Percentiles rank a stretch among this genome's conserved stretches.
Conservation (phyloP, 2,329 filamentous ascomycete genomes). For the Fusarium sp. region DNA sequence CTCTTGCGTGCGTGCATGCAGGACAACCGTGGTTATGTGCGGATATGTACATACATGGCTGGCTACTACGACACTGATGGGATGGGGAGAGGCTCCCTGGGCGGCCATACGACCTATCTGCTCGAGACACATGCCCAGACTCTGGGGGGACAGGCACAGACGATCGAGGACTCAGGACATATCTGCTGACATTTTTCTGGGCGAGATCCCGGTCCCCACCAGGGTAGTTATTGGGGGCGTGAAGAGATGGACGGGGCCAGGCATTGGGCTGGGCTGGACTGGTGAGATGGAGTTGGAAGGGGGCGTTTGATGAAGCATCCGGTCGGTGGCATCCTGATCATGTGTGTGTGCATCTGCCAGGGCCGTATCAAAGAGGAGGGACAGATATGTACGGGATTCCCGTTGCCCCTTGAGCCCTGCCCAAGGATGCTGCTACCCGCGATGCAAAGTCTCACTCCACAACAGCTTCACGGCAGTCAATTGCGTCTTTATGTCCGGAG, state of each 20-base stretch:
- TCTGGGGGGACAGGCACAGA: conserved; percentile 11
- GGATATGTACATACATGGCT: conserved; percentile 34
- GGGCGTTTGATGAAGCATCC: conserved; percentile 28
- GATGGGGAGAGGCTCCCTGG: conserved; percentile 22
- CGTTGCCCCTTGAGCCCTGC: conserved; percentile 18
- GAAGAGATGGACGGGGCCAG: background rate
- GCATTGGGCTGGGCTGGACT: background rate
- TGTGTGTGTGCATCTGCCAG: conserved; percentile 17
- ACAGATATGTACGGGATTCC: conserved; percentile 10
- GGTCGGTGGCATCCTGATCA: conserved; percentile 26
- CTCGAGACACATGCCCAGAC: conserved; percentile 17
- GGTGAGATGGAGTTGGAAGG: conserved; percentile 6
- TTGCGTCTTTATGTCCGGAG: conserved; percentile 25
- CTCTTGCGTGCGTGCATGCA: conserved; percentile 41
- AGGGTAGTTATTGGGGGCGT: background rate
- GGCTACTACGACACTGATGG: conserved; percentile 23
- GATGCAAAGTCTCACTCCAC: conserved; percentile 34
- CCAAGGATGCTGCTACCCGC: conserved; percentile 28
- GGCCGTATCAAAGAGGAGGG: conserved; percentile 10
- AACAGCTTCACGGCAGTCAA: conserved; percentile 29
- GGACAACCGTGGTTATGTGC: conserved; percentile 38
- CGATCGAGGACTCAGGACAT: conserved; percentile 4
- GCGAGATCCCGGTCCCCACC: conserved; percentile 3
- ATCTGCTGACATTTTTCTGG: conserved; percentile 26
- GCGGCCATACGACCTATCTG: conserved; percentile 20